Base-by-base conservation (phyloP, 345 rosid species). In the Eutrema japonicum region DNA sequence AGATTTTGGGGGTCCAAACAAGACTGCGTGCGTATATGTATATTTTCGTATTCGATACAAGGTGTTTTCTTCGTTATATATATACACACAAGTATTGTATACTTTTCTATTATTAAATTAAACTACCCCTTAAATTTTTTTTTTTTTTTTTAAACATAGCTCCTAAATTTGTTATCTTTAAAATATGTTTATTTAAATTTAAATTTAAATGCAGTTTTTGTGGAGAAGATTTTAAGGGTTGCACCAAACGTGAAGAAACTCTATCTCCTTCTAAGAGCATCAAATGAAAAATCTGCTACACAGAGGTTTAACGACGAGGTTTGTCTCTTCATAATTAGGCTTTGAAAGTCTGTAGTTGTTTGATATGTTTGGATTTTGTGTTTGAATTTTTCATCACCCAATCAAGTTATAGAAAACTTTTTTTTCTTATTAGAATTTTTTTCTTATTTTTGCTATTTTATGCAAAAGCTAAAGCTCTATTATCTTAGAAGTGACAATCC, bases 181-280 rank as follows among this genome's bases (percentile, higher is more conserved):
- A 56, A 38, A 11, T 49, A 22, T 33, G 14, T 22, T 22, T 22
- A 22, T 22, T 4, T 40, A 52, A 49, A 8, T n/a, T n/a, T 60
- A 42, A 41, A 16, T 58, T 57, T 27, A 4, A 63, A 32, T 77
- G 83, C 83, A 93, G 96, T 90, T 77, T 83, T 91, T 53, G 71
- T 84, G 81, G 98, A 93, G 88, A 93, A 91, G 74, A 77, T 86
- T 66, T 18, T 88, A 46, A 90, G 97, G 68, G 86, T 89, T 63
- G 91, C 92, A 51, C 97, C 97, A 18, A 86, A 90, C 60, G 85
- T 90, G 79, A 90, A 86, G 87, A 93, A 81, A 75, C 62, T 93
- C 4, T 90, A 87, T 76, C 92, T 93, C 46, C 89, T 93, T 51
- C 54, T 90, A 36, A 83, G 96, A 81, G 91, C 97, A 16, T 57